Base-by-base conservation (phyloP, 176 grass and related monocot genomes). In the Triticum turgidum region DNA sequence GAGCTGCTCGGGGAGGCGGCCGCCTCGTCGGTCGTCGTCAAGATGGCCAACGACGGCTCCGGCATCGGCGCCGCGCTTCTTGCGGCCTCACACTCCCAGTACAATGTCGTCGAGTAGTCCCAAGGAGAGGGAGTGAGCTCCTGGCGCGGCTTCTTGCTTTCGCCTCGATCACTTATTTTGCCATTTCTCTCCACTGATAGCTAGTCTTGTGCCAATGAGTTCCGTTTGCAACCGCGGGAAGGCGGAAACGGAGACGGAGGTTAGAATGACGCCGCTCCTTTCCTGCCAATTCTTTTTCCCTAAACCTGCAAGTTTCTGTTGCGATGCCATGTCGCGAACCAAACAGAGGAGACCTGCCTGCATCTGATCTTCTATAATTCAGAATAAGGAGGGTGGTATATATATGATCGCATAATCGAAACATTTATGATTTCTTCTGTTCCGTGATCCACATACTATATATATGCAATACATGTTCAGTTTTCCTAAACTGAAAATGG, bases 11-110 rank as follows among this genome's bases (percentile, higher is more conserved):
- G 92, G 33, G 86, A 92, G 78, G 89, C 89, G 80, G 90, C 69
- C 7, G 87, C 92, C 71, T 81, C 82, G 7, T 90, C 80, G 1
- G 81, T 97, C 67, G 92, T 97, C 18, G 88, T 97, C 54, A 92
- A 94, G 82, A 82, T 94, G 65, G 90, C 94, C 61, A 97, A 94
- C 34, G 92, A 97, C n/a, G 94, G 94, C 54, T 97, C 94, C 17
- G 94, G 94, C 71, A 91, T 97, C 44, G 94, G 94, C 20, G 94
- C 94, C 21, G 88, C 92, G 1, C 90, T 97, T 78, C 90, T 97
- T 65, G 92, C 94, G 13, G 94, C 94, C 24, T 97, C 94, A 61
- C 92, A 97, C 81, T 94, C 94, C 37, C 88, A 97, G 29, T 94
- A 97, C 76, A 74, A 80, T 58, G 66, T 64, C 70, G 73, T 39